Conservation (phyloP, 2,329 filamentous ascomycete genomes). For the Penicillium olsonii region DNA sequence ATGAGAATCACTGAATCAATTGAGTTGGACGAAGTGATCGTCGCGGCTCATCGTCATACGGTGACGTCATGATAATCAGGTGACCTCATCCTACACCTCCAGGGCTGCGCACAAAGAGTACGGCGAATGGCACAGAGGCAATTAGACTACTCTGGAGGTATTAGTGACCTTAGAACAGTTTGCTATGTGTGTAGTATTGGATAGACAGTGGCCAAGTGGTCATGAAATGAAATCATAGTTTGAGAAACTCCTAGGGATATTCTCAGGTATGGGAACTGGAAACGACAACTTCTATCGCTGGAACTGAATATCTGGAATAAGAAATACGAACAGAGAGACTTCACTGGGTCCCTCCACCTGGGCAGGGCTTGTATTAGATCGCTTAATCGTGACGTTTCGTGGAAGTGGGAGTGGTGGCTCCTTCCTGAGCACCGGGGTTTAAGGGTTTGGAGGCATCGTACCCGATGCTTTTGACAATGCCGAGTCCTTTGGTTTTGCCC, state of each 20-base stretch:
- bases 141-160: neutral
- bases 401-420: conserved; percentile 8
- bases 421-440: conserved; percentile 38
- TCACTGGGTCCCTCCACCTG: too few relatives aligned
- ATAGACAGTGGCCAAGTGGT: too few relatives aligned
- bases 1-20: conserved; percentile 2
- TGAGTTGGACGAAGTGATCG: conserved; percentile 1
- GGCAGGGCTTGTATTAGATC: neutral
- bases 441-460: conserved; percentile 70
- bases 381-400: conserved; percentile 3
- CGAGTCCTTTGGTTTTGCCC: conserved; percentile 89
- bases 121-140: neutral
- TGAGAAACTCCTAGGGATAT: too few relatives aligned
- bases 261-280: neutral
- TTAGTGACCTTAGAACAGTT: too few relatives aligned
- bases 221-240: too few relatives aligned
- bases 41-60: conserved; percentile 10
- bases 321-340: neutral
- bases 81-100: neutral
- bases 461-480: conserved; percentile 87
- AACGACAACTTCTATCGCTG: neutral
- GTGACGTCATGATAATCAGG: conserved; percentile 7
- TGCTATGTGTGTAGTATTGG: too few relatives aligned
- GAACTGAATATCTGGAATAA: neutral
- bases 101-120: too few relatives aligned